Conservation (phyloP, 441 rosid species). For the Pelargonium exstipulatum region DNA sequence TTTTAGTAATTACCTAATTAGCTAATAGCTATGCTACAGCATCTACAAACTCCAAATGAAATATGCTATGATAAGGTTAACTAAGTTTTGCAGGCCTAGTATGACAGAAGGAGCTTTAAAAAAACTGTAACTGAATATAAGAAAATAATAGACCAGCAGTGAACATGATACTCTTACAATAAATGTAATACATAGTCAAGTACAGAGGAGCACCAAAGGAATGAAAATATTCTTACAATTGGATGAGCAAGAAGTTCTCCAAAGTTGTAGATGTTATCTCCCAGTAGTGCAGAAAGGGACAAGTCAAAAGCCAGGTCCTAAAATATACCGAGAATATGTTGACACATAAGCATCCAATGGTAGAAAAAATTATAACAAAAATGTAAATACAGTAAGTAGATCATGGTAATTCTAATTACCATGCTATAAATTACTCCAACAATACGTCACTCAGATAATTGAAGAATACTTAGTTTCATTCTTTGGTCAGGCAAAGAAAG, state of each 20-base stretch:
- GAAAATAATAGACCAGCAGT: conserved; percentile 1
- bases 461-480: neutral
- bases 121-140: neutral
- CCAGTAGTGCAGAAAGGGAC: conserved; percentile 88
- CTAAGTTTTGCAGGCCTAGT: neutral
- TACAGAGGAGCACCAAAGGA: neutral
- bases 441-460: neutral
- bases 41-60: neutral
- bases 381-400: neutral
- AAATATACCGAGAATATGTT: conserved; percentile 19
- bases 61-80: neutral
- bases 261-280: conserved; percentile 92
- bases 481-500: neutral
- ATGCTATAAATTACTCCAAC: neutral
- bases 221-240: conserved; percentile 48
- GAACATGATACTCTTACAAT: neutral
- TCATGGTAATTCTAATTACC: neutral
- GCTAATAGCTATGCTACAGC: neutral
- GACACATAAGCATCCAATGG: conserved; percentile 9
- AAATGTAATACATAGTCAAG: neutral
- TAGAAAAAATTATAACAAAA: neutral
- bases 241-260: conserved; percentile 99
- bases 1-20: neutral
- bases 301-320: conserved; percentile 97
- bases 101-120: neutral